A percentile compares a stretch with the other conserved stretches of the same genome.
Conservation (phyloP, 129 eudicot genomes). For the Escallonia herrerae region DNA sequence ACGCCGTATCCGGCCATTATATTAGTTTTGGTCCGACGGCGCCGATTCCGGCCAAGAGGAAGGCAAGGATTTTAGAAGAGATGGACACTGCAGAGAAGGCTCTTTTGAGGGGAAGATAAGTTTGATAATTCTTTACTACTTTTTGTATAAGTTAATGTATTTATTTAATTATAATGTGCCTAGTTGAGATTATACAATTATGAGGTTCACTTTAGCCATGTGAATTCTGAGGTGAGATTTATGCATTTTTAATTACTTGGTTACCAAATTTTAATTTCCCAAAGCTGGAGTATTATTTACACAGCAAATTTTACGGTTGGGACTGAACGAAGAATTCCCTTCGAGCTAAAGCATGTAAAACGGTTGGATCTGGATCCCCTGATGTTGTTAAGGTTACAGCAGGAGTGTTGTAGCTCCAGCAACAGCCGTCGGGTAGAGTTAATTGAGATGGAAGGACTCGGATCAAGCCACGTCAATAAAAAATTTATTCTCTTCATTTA, state of each 20-base stretch:
- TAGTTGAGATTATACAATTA: constrained; percentile 33
- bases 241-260: background rate
- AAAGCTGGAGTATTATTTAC: too few relatives aligned
- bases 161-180: constrained; percentile 8
- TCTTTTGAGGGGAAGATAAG: constrained; percentile 75
- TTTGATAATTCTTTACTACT: background rate
- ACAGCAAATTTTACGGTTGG: too few relatives aligned
- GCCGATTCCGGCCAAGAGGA: constrained; percentile 92
- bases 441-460: too few relatives aligned
- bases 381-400: too few relatives aligned
- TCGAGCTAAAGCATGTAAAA: too few relatives aligned
- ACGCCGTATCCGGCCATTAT: constrained; percentile 95
- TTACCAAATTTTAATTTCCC: too few relatives aligned
- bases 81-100: constrained; percentile 96
- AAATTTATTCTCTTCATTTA: too few relatives aligned
- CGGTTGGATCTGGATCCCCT: too few relatives aligned
- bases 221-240: constrained; percentile 14
- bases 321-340: too few relatives aligned
- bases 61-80: constrained; percentile 81
- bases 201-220: constrained; percentile 19
- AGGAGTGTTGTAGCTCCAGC: too few relatives aligned
- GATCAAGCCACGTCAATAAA: too few relatives aligned
- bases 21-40: constrained; percentile 97
- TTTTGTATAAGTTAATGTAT: constrained; percentile 25
- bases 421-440: too few relatives aligned